Evolutionary conservation across 495 filamentous ascomycete genomes (phyloP).

Genomic region (Emericellopsis terricola): DNA sequence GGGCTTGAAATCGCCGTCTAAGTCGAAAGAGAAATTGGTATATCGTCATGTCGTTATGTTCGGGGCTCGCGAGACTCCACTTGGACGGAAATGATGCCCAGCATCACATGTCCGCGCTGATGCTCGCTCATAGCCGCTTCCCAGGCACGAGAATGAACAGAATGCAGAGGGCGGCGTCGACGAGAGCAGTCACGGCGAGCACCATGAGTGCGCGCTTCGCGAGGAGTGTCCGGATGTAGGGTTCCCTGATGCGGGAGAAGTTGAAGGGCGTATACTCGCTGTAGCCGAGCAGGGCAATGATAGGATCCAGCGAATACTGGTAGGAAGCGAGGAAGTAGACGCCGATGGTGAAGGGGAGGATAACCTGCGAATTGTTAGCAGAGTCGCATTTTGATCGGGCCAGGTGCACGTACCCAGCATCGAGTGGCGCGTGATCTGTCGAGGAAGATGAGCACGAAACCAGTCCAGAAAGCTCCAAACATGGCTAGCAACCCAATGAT

Average conservation of each 20-base stretch:
- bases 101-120: too few species aligned
- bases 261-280: constrained; percentile 93
- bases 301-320: constrained; percentile 84
- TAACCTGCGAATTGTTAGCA: constrained; percentile 38
- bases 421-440: constrained; percentile 54
- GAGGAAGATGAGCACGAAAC: constrained; percentile 82
- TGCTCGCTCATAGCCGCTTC: constrained; percentile 60
- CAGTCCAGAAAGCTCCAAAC: constrained; percentile 86
- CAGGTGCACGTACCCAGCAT: constrained; percentile 51
- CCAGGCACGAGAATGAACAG: constrained; percentile 90
- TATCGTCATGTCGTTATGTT: too few species aligned
- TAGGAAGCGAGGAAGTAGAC: constrained; percentile 77
- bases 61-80: too few species aligned
- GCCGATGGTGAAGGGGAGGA: constrained; percentile 84
- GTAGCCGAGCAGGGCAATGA: constrained; percentile 71
- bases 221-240: constrained; percentile 71
- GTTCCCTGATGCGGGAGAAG: constrained; percentile 71
- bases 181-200: constrained; percentile 47
- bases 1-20: too few species aligned
- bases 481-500: constrained; percentile 73
- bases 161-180: constrained; percentile 58
- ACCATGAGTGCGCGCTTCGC: constrained; percentile 66
- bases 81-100: too few species aligned
- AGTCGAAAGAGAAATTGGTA: too few species aligned
- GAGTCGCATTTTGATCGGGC: not conserved